phyloP scores from a whole-genome alignment of 805 yeast species.

The Kazachstania psychrophila region DNA sequence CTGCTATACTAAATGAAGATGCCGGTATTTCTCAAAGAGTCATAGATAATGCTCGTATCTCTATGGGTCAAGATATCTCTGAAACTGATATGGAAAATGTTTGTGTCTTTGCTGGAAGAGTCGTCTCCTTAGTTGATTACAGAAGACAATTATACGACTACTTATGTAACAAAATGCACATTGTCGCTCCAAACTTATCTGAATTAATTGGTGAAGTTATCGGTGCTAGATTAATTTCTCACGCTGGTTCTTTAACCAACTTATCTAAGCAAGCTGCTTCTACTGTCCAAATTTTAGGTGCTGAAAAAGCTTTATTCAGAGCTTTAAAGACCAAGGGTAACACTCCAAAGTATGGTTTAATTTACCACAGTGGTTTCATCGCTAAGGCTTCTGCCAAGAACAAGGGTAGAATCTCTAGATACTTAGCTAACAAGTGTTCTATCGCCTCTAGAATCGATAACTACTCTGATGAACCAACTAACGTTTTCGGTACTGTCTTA shows the following conservation, averaged over 20 bases:
- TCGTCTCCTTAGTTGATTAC: constrained; percentile 84
- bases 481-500: constrained; percentile 80
- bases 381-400: constrained; percentile 92
- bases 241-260: constrained; percentile 95
- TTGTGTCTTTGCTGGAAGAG: constrained; percentile 84
- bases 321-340: constrained; percentile 94
- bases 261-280: constrained; percentile 98
- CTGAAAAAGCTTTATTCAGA: constrained; percentile 93
- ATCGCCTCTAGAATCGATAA: constrained; percentile 98
- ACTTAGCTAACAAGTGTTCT: constrained; percentile 97
- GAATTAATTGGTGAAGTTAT: constrained; percentile 98
- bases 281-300: constrained; percentile 95
- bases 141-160: constrained; percentile 75
- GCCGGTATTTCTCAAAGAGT: constrained; percentile 86
- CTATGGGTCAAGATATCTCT: constrained; percentile 98
- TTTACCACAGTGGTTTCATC: constrained; percentile 89
- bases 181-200: constrained; percentile 94
- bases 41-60: constrained; percentile 89
- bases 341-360: constrained; percentile 93
- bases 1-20: constrained; percentile 78
- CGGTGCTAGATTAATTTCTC: constrained; percentile 96
- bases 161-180: constrained; percentile 90
- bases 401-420: constrained; percentile 98
- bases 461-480: constrained; percentile 89
- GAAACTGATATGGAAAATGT: constrained; percentile 92